Percentiles rank a stretch among this genome's conserved stretches.
These are phyloP conservation scores for Pilasporangium apinafurcum DNA, from an alignment of 352 stramenopile genomes.

Conservation along the genomic window DNA sequence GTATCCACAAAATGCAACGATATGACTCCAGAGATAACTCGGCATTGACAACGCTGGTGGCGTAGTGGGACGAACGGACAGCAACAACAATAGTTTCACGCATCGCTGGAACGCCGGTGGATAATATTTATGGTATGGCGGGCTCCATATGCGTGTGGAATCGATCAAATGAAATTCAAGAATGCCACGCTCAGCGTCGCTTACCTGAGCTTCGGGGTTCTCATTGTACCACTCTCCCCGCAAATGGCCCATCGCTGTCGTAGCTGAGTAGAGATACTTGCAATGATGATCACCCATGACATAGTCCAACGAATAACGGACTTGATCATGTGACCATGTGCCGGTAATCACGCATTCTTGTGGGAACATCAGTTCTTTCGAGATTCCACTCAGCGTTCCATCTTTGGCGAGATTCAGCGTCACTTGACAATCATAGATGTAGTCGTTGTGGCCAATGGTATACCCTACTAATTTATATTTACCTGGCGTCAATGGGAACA, in stretches of 20 bases:
- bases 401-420: slow-evolving; percentile 26
- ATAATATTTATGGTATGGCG: slow-evolving; percentile 34
- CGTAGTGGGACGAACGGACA: slow-evolving; percentile 10
- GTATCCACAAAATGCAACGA: slow-evolving; percentile 38
- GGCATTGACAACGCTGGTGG: not conserved
- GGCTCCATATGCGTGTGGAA: slow-evolving; percentile 27
- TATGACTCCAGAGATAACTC: slow-evolving; percentile 21
- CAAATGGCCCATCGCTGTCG: slow-evolving; percentile 22
- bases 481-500: slow-evolving; percentile 47
- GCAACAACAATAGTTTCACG: slow-evolving; percentile 29
- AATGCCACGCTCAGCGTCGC: slow-evolving; percentile 20
- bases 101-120: slow-evolving; percentile 23
- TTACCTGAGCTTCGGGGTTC: slow-evolving; percentile 10
- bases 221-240: slow-evolving; percentile 53
- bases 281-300: slow-evolving; percentile 36
- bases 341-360: slow-evolving; percentile 41
- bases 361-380: slow-evolving; percentile 40
- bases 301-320: slow-evolving; percentile 53
- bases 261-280: slow-evolving; percentile 47
- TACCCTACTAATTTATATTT: slow-evolving; percentile 41
- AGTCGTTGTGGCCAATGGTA: slow-evolving; percentile 48
- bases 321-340: slow-evolving; percentile 28
- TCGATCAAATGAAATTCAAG: slow-evolving; percentile 27
- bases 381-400: slow-evolving; percentile 34
- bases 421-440: slow-evolving; percentile 51